Conservation (phyloP, 768 basidiomycete genomes). For the Tephrocybe sp. region DNA sequence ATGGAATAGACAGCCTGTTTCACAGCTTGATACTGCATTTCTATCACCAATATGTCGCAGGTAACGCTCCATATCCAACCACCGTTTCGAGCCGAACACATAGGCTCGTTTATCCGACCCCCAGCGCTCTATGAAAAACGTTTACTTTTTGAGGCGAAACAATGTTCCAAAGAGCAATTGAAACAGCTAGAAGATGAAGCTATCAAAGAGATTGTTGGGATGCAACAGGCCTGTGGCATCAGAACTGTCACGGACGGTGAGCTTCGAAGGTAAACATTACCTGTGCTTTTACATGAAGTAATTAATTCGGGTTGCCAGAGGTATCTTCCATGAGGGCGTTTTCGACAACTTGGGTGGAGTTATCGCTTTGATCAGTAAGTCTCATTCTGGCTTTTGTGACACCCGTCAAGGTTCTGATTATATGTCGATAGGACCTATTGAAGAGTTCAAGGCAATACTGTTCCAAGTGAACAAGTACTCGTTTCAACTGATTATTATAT, state of each 20-base stretch:
- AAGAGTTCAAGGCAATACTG: constrained; percentile 44
- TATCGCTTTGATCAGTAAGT: constrained; percentile 48
- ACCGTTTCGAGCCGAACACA: constrained; percentile 52
- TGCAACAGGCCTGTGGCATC: constrained; percentile 54
- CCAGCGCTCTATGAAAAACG: constrained; percentile 44
- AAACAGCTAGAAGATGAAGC: constrained; percentile 48
- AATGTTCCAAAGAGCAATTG: constrained; percentile 42
- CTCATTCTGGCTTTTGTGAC: constrained; percentile 6
- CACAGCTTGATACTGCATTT: too few species aligned
- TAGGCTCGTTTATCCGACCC: constrained; percentile 62
- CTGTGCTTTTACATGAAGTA: background rate
- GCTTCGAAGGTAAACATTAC: constrained; percentile 31
- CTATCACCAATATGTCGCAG: too few species aligned
- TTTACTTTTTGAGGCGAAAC: constrained; percentile 36
- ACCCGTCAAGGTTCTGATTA: constrained; percentile 9
- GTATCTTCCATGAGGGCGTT: constrained; percentile 63
- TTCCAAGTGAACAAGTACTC: constrained; percentile 2
- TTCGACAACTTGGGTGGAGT: constrained; percentile 68
- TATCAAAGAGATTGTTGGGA: constrained; percentile 46
- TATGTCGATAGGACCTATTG: constrained; percentile 37
- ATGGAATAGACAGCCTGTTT: too few species aligned
- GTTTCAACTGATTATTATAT: background rate
- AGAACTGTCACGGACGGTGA: constrained; percentile 66
- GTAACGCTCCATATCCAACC: constrained; percentile 33
- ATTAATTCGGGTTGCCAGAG: constrained; percentile 30